Percentiles rank a stretch among this genome's conserved stretches.
Evolutionary conservation across 169 alveolate species (phyloP).

Genomic region (Plasmodium fragile): DNA sequence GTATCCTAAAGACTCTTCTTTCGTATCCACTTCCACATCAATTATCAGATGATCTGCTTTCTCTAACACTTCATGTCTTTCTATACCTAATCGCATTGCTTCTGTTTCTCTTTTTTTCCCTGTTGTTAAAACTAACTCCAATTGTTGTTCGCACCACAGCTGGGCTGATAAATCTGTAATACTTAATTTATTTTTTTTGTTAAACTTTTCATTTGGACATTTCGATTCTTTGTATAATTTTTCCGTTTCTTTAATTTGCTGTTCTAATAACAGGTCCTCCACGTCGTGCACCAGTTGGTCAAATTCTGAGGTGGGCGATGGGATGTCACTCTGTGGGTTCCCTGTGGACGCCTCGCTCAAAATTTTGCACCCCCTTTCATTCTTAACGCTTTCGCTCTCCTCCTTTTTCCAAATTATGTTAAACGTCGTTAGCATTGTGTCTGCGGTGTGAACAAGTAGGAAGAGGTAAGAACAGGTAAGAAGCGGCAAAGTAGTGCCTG

Average conservation of each 20-base stretch:
- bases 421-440: constrained; percentile 58
- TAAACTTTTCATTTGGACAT: constrained; percentile 73
- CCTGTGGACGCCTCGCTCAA: not conserved
- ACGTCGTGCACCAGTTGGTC: constrained; percentile 58
- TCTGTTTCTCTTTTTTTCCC: constrained; percentile 85
- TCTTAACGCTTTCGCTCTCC: not conserved
- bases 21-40: constrained; percentile 83
- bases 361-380: constrained; percentile 6
- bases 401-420: constrained; percentile 72
- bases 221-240: constrained; percentile 63
- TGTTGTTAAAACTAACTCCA: constrained; percentile 83
- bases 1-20: constrained; percentile 86
- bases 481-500: not conserved
- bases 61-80: constrained; percentile 87
- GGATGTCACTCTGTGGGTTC: constrained; percentile 3
- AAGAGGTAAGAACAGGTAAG: not conserved
- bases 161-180: constrained; percentile 87
- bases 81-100: constrained; percentile 85
- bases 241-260: constrained; percentile 76
- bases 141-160: constrained; percentile 88
- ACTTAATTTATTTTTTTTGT: constrained; percentile 84
- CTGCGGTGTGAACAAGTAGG: not conserved
- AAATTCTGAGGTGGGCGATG: constrained; percentile 22
- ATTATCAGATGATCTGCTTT: constrained; percentile 86
- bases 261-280: constrained; percentile 72